Evolutionary conservation across 208 protist species (phyloP).

Genomic region (Acanthamoeba sp.): DNA sequence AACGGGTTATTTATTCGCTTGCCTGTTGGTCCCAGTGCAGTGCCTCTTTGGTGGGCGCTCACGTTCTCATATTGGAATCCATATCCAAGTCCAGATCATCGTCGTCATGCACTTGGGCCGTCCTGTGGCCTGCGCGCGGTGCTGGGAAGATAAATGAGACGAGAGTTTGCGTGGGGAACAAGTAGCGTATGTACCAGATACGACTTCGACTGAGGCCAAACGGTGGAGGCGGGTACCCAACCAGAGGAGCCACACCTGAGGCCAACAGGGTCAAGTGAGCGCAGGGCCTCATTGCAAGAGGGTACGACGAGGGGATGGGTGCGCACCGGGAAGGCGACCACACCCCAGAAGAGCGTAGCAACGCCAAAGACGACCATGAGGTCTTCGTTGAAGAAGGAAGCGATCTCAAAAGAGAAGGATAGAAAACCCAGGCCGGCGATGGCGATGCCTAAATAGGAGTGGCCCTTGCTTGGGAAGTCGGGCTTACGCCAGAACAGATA

Average conservation of each 20-base stretch:
- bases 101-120: neutral
- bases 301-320: neutral
- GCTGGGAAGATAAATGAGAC: neutral
- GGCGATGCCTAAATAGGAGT: conserved; percentile 29
- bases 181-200: neutral
- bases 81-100: conserved; percentile 60
- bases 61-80: conserved; percentile 55
- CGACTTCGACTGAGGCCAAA: neutral
- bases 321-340: conserved; percentile 12
- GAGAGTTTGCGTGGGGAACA: neutral
- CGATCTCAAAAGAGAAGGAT: conserved; percentile 10
- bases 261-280: too few relatives aligned
- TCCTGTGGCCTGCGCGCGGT: neutral
- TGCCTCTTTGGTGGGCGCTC: neutral
- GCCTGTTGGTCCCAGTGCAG: neutral
- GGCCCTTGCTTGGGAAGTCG: conserved; percentile 50
- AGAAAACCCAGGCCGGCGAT: conserved; percentile 13
- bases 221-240: conserved; percentile 37
- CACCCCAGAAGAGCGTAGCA: conserved; percentile 45
- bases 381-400: conserved; percentile 43
- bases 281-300: neutral
- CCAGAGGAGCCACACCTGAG: conserved; percentile 16
- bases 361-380: conserved; percentile 27
- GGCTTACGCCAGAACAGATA: conserved; percentile 29
- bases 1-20: neutral